Base-by-base conservation (phyloP, 106 monocot species). In the Amphibolis antarctica region DNA sequence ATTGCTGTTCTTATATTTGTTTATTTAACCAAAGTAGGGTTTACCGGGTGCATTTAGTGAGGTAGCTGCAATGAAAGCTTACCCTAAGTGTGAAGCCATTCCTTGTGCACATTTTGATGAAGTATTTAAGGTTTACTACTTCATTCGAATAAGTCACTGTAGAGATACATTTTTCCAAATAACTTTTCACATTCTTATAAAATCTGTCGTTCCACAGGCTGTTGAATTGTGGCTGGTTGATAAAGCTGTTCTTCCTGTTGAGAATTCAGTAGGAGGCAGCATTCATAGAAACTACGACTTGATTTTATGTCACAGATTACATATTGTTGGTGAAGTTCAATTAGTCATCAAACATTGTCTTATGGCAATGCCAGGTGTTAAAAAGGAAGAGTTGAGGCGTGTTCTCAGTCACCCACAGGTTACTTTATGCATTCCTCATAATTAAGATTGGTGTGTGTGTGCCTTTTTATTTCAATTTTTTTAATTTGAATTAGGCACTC, bases 331-430 rank as follows among this genome's bases (percentile, higher is more conserved):
- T 46, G 89, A 90, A 64, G 89, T 90, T 20, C 82, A 82, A 43
- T 46, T 90, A 52, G 46, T 75, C 62, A 75, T 85, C 15, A 62
- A 76, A 44, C 75, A 82, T 62, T 90, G 85, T 67, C 82, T 90
- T 45, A 52, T 90, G 74, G 82, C 85, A 45, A 31, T 78, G 22
- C 80, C 77, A 28, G 89, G 82, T 29, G 82, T 82, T 45, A 66
- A 15, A 54, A 90, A 74, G 60, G 69, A 85, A 57, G 70, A 82
- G 3, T 50, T 90, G 56, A 75, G 71, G 42, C 80, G 82, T 59
- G 77, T 90, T 54, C 66, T 90, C 60, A 90, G 89, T 78, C 85
- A 90, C 69, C 82, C 82, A 55, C 74, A 80, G 74, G 89, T 85
- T 10, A 47, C 11, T 73, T 1, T 3, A 28, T 72, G 4, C 54